Base-by-base conservation (phyloP, 1,284 basidiomycete species). In the Tremellales sp. region DNA sequence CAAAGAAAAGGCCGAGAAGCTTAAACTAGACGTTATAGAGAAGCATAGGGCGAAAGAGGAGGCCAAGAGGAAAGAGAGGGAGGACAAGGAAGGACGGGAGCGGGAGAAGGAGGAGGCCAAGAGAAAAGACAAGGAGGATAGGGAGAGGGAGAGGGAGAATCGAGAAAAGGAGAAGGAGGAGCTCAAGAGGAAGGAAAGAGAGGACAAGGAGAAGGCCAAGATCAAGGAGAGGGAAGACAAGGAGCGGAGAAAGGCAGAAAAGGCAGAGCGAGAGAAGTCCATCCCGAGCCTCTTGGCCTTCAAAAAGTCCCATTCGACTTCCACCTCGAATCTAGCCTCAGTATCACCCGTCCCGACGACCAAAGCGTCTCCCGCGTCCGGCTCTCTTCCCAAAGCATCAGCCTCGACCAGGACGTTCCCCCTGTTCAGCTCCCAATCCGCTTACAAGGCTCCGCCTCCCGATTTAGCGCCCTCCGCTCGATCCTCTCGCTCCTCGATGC, bases 1-100 rank as follows among this genome's bases (percentile, higher is more conserved):
- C n/a, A 57, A 54, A 9, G 58, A 60, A 39, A 58, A 64, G 45
- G 58, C 53, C 10, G 55, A 56, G 44, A 60, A 56, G 44, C 56
- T 50, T 18, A 41, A 50, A 28, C 40, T 44, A 32, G 58, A 45
- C 29, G 44, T 28, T 45, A 47, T 34, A 18, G 40, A 47, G 21
- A 54, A 56, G 21, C 54, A 50, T 18, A 49, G 54, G 40, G 54
- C 55, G 9, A 57, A 58, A 47, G 47, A 52, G 18, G 44, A 49
- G 40, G 50, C 50, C 34, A 54, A 56, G 53, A 28, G 56, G 39
- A 35, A 40, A 26, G 47, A 33, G 21, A 45, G 48, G 43, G 18
- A 56, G 47, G 43, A 54, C 32, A 47, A 50, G 27, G 43, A 47
- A 18, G 43, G 43, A 4, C 51, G 54, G 49, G 40, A 50, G 28